A percentile compares a stretch with the other conserved stretches of the same genome.
These are phyloP conservation scores for Boechera divaricarpa DNA, from an alignment of 345 rosid species.

Conservation along the genomic window DNA sequence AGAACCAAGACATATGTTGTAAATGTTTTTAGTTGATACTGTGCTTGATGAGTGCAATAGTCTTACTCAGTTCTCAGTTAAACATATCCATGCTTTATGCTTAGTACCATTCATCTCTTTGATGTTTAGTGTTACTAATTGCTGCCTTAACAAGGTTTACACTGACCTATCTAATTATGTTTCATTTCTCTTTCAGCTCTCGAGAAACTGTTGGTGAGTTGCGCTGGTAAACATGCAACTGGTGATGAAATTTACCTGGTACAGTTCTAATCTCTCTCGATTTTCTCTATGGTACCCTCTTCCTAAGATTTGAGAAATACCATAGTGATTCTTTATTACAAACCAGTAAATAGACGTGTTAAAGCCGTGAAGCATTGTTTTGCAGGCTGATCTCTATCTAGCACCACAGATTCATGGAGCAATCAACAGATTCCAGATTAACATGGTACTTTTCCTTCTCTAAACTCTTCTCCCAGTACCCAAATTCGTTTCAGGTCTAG, in stretches of 20 bases:
- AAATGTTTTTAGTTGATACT: conserved; percentile 1
- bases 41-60: neutral
- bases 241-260: conserved; percentile 81
- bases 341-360: neutral
- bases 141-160: neutral
- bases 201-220: conserved; percentile 65
- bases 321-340: conserved; percentile 4
- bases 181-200: conserved; percentile 58
- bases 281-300: conserved; percentile 17
- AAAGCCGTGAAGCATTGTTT: conserved; percentile 6
- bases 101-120: conserved; percentile 17
- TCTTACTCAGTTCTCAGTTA: conserved; percentile 9
- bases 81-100: conserved; percentile 2
- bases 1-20: neutral
- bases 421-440: conserved; percentile 59
- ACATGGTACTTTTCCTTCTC: conserved; percentile 59
- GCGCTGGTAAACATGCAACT: conserved; percentile 74
- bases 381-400: conserved; percentile 86
- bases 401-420: conserved; percentile 72
- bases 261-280: conserved; percentile 21
- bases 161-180: conserved; percentile 5
- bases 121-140: neutral
- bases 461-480: neutral
- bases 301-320: neutral
- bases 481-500: neutral